These are phyloP conservation scores for Capronia americana DNA, from an alignment of 2,329 filamentous ascomycete genomes.

Conservation along the genomic window DNA sequence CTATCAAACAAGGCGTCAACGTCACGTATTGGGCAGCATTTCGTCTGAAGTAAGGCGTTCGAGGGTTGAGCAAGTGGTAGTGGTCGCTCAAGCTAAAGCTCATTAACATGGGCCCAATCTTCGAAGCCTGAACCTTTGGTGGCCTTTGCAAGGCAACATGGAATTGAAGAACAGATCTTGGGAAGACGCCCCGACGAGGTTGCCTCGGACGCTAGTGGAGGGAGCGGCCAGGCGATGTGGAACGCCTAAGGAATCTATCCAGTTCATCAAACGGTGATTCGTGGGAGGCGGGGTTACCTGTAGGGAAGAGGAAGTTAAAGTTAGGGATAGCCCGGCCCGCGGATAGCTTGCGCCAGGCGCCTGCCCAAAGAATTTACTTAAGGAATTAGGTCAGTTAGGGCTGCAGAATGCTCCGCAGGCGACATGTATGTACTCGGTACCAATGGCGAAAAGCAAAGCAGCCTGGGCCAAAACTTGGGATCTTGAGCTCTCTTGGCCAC, in stretches of 20 bases:
- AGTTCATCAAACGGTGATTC: too few species aligned
- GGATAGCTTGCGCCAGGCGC: not conserved
- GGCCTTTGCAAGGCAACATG: not conserved
- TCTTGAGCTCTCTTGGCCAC: not conserved
- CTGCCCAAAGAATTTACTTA: not conserved
- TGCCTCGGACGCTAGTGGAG: not conserved
- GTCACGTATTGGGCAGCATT: not conserved
- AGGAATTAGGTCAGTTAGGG: not conserved
- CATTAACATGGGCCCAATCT: not conserved
- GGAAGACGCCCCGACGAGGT: not conserved
- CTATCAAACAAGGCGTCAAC: conserved; percentile 1
- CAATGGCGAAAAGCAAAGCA: not conserved
- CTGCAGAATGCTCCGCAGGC: not conserved
- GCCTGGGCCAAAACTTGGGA: not conserved
- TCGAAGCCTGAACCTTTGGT: not conserved
- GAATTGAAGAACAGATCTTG: not conserved
- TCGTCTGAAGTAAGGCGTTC: not conserved
- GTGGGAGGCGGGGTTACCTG: too few species aligned
- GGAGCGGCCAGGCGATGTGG: not conserved
- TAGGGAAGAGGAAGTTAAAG: not conserved
- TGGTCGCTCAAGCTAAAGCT: not conserved
- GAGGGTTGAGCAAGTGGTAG: not conserved
- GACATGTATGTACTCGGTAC: too few species aligned
- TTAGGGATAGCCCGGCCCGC: not conserved
- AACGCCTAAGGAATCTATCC: too few species aligned